phyloP scores from a whole-genome alignment of 2,329 filamentous ascomycete genomes.

The Stagonosporopsis chrysanthemi region DNA sequence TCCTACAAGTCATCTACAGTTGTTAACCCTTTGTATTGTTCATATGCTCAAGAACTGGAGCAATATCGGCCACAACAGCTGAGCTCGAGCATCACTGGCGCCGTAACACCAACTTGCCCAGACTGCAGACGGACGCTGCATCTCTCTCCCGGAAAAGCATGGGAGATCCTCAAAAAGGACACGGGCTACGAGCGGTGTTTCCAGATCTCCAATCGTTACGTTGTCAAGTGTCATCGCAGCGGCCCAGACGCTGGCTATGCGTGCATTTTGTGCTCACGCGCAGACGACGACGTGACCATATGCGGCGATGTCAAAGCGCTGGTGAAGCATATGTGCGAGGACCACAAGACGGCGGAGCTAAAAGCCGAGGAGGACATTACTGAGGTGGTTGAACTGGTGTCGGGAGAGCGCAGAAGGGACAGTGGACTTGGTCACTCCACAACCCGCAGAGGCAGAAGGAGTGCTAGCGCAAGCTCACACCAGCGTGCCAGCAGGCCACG shows the following conservation, averaged over 20 bases:
- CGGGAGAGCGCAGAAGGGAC: slow-evolving; percentile 31
- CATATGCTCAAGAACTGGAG: slow-evolving; percentile 45
- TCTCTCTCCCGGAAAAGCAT: slow-evolving; percentile 45
- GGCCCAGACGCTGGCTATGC: slow-evolving; percentile 44
- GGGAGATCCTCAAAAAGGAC: slow-evolving; percentile 46
- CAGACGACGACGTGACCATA: slow-evolving; percentile 36
- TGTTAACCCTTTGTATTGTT: slow-evolving; percentile 37
- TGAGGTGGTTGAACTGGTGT: slow-evolving; percentile 38
- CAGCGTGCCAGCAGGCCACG: slow-evolving; percentile 25
- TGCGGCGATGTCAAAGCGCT: slow-evolving; percentile 50
- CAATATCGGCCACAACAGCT: slow-evolving; percentile 37
- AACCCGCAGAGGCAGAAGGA: slow-evolving; percentile 34
- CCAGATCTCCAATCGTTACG: slow-evolving; percentile 46
- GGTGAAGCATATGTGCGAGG: slow-evolving; percentile 45
- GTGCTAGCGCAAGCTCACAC: slow-evolving; percentile 36
- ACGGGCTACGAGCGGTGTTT: slow-evolving; percentile 43
- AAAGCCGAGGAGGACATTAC: slow-evolving; percentile 43
- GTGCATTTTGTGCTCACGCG: slow-evolving; percentile 44
- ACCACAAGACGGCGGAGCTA: slow-evolving; percentile 41
- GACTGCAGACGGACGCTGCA: slow-evolving; percentile 40
- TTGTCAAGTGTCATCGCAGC: slow-evolving; percentile 46
- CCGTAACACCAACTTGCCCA: slow-evolving; percentile 39
- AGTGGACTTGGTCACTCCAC: slow-evolving; percentile 32
- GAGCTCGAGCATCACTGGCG: slow-evolving; percentile 34
- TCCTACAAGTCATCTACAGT: slow-evolving; percentile 29